These are phyloP conservation scores for Noccaea caerulescens DNA, from an alignment of 345 rosid genomes.

Conservation along the genomic window DNA sequence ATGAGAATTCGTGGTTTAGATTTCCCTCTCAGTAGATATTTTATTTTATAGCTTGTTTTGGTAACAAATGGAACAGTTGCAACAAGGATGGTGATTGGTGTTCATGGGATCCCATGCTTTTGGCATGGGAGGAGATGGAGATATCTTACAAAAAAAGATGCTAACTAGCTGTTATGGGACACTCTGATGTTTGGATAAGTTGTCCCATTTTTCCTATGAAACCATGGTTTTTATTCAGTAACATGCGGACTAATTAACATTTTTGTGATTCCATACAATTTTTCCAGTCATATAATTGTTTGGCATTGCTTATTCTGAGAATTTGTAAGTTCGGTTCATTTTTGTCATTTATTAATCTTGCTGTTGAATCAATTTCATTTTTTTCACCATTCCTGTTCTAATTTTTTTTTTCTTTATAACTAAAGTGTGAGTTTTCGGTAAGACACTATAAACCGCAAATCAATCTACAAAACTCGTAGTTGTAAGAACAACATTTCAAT, in stretches of 20 bases:
- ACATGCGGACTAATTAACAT: not conserved
- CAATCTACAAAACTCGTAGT: constrained; percentile 30
- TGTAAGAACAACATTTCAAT: constrained; percentile 11
- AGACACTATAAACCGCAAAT: not conserved
- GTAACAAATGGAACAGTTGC: constrained; percentile 21
- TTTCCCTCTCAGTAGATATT: constrained; percentile 50
- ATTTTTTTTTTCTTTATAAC: too few species aligned
- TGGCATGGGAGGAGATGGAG: constrained; percentile 32
- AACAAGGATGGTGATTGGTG: constrained; percentile 34
- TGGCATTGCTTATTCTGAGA: too few species aligned
- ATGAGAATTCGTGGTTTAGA: constrained; percentile 57
- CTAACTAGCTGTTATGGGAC: constrained; percentile 26
- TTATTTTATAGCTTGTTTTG: constrained; percentile 18
- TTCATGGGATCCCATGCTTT: constrained; percentile 39
- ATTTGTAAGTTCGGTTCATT: too few species aligned
- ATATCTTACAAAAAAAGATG: not conserved
- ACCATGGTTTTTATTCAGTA: not conserved
- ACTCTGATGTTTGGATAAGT: constrained; percentile 19
- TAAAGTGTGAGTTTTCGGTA: too few species aligned
- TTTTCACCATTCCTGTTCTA: too few species aligned
- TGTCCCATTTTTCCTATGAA: not conserved
- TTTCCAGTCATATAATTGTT: too few species aligned
- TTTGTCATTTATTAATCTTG: too few species aligned
- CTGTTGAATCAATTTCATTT: too few species aligned
- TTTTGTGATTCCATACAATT: too few species aligned